These are phyloP conservation scores for Colletotrichum siamense DNA, from an alignment of 2,329 filamentous ascomycete genomes.

Conservation along the genomic window DNA sequence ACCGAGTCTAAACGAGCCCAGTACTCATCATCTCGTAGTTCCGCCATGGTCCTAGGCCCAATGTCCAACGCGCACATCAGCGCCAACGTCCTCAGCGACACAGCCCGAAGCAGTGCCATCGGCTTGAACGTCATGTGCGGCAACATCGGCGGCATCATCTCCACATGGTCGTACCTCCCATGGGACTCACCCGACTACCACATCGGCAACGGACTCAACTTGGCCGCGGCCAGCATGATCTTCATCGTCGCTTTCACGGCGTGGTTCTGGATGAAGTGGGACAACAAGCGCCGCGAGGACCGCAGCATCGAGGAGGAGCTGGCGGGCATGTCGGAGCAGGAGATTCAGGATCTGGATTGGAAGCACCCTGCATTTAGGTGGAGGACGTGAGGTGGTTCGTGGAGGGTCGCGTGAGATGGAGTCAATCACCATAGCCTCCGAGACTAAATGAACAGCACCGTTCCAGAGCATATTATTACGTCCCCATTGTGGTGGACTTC, in stretches of 20 bases:
- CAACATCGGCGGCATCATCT: slow-evolving; percentile 72
- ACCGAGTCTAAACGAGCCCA: too few relatives aligned
- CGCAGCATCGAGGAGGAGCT: slow-evolving; percentile 62
- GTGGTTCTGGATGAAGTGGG: slow-evolving; percentile 63
- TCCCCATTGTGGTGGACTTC: too few relatives aligned
- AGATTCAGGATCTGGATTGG: slow-evolving; percentile 70
- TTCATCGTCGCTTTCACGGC: slow-evolving; percentile 54
- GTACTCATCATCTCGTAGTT: too few relatives aligned
- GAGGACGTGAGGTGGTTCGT: slow-evolving; percentile 33
- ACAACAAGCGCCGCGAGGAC: slow-evolving; percentile 64
- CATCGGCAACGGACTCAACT: slow-evolving; percentile 74
- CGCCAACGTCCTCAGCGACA: slow-evolving; percentile 75
- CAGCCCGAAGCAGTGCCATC: slow-evolving; percentile 70
- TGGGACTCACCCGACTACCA: slow-evolving; percentile 69
- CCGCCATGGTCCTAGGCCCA: slow-evolving; percentile 67
- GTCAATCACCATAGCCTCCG: too few relatives aligned
- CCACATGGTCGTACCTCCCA: slow-evolving; percentile 69
- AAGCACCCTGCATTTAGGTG: slow-evolving; percentile 72
- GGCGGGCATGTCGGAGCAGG: slow-evolving; percentile 55
- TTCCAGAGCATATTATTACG: too few relatives aligned
- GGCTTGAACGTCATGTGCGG: slow-evolving; percentile 73
- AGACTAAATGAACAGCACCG: too few relatives aligned
- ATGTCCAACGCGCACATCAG: slow-evolving; percentile 72
- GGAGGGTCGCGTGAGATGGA: too few relatives aligned
- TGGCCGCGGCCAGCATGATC: slow-evolving; percentile 60